Percentiles rank a stretch among this genome's conserved stretches.
phyloP scores from a whole-genome alignment of 208 protist species.

The Trypanosoma mega region DNA sequence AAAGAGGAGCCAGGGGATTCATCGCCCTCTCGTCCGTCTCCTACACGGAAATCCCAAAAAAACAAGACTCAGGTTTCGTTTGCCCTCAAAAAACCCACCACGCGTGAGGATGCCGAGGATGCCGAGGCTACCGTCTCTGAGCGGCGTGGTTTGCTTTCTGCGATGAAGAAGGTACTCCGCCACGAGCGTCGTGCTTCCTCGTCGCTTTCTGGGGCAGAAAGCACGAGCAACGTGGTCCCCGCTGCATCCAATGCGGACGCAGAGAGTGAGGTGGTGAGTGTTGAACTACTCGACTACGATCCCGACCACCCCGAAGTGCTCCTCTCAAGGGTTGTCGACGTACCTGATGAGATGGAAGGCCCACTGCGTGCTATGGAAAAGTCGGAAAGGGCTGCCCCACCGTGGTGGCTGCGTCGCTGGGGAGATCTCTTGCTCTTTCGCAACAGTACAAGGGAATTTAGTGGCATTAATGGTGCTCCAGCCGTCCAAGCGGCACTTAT shows the following conservation, averaged over 20 bases:
- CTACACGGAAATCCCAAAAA: no score
- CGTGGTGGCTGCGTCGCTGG: constrained; percentile 46
- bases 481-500: constrained; percentile 28
- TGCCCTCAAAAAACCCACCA: no score
- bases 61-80: not conserved
- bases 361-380: not conserved
- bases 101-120: not conserved
- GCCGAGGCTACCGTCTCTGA: not conserved
- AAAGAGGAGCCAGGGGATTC: no score
- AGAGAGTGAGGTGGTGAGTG: not conserved
- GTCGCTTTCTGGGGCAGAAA: no score
- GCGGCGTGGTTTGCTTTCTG: not conserved
- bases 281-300: constrained; percentile 20
- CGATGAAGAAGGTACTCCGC: not conserved
- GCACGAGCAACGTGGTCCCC: no score
- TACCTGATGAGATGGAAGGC: not conserved
- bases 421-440: constrained; percentile 50
- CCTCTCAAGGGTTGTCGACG: constrained; percentile 11
- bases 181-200: not conserved
- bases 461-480: not conserved
- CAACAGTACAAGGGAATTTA: constrained; percentile 22
- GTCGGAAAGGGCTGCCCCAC: constrained; percentile 5
- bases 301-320: constrained; percentile 24
- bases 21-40: no score
- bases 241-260: not conserved